Evolutionary conservation across 2,329 filamentous ascomycete genomes (phyloP), one percentile per base, ranked within the genome.

Genomic region (Atkinsonella texensis): DNA sequence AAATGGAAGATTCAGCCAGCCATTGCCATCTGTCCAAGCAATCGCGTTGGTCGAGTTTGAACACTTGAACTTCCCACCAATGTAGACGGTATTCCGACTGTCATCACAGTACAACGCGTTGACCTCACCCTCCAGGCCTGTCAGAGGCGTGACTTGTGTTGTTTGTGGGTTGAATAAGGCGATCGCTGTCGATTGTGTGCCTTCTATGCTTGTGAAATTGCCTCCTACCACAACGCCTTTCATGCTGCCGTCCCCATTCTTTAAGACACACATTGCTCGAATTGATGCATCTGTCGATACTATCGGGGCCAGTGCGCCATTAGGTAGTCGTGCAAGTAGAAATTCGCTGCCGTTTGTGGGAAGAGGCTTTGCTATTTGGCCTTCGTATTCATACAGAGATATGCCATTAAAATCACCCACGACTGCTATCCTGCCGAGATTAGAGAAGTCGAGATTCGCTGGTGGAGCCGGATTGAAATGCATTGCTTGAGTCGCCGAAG

Each of bases 141-240:
- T 69, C 40, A 96, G 69, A n/a, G 89, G 76, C 1, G 80, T 85
- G 48, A 96, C 75, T 39, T 77, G 68, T 44, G 80, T 80, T 4
- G 81, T 84, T 56, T 81, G 79, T 3, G 87, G 81, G 64, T 96
- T 81, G 70, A 90, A 89, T 46, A 94, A 66, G 23, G 90, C 93
- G 52, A 94, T 80, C 44, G 87, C 87, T 50, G 82, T 82, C 2
- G 89, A 88, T 62, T 87, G 72, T 52, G 84, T 76, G 53, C 83
- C 83, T 53, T 84, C 87, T 55, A 98, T 71, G 65, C 88, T 94
- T 33, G 93, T 97, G 65, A 98, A 98, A 71, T 97, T 97, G 46
- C 93, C 93, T 52, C 87, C 93, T 15, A 98, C 78, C 46, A 97
- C 79, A 31, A 97, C 79, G 41, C 85, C 84, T n/a, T 79, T 74